Conservation (phyloP, 495 filamentous ascomycete genomes). For the Ramalina peruviana region DNA sequence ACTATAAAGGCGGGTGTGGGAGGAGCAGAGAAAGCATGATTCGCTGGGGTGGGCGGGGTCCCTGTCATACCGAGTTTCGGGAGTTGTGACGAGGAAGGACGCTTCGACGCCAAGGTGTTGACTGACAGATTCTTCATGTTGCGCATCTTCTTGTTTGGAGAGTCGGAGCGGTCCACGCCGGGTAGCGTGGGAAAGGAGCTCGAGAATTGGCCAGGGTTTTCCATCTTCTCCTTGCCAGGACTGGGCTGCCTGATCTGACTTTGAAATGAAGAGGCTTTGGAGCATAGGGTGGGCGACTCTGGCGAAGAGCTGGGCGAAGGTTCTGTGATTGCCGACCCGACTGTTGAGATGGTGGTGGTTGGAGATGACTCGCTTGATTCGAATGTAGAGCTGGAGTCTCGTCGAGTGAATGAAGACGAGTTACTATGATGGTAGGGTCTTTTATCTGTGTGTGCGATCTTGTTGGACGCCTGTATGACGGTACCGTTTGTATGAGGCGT, state of each 20-base stretch:
- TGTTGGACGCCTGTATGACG: constrained; percentile 4
- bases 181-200: constrained; percentile 30
- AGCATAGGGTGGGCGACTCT: constrained; percentile 52
- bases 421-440: constrained; percentile 1
- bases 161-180: constrained; percentile 31
- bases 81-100: constrained; percentile 23
- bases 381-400: constrained; percentile 48
- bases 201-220: constrained; percentile 22
- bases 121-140: constrained; percentile 92
- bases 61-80: constrained; percentile 36
- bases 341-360: constrained; percentile 87
- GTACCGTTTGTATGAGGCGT: constrained; percentile 3
- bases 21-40: constrained; percentile 51
- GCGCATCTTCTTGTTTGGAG: constrained; percentile 58
- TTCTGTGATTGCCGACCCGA: constrained; percentile 80
- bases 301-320: constrained; percentile 86
- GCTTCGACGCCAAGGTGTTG: constrained; percentile 50
- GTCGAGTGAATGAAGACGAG: constrained; percentile 25
- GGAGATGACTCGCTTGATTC: constrained; percentile 90
- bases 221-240: constrained; percentile 1
- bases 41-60: constrained; percentile 24
- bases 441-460: constrained; percentile 1
- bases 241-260: constrained; percentile 4
- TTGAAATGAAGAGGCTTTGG: constrained; percentile 28
- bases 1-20: constrained; percentile 72